Conservation (phyloP, 75 land plant genomes). For the Picea sitchensis region DNA sequence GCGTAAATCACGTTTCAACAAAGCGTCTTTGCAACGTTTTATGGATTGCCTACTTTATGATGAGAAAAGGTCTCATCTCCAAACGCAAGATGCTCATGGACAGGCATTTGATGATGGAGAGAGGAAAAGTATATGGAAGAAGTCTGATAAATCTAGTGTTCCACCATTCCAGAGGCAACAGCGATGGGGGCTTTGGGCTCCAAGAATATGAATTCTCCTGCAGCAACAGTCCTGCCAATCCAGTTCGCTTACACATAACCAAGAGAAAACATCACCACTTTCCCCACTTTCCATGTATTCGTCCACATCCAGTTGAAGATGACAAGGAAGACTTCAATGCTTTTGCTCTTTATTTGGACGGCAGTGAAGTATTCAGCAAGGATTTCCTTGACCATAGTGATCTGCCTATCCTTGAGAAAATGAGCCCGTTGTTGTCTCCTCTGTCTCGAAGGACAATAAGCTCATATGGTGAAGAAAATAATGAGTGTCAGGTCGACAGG, state of each 20-base stretch:
- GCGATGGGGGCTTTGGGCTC: constrained; percentile 10
- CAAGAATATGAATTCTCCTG: constrained; percentile 41
- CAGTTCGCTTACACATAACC: no score
- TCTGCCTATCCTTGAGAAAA: neutral
- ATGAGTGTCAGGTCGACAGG: constrained; percentile 20
- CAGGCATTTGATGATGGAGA: constrained; percentile 27
- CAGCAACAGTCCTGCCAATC: constrained; percentile 34
- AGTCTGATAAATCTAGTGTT: constrained; percentile 6
- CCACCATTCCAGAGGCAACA: neutral
- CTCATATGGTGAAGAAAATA: constrained; percentile 15
- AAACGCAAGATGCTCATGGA: constrained; percentile 33
- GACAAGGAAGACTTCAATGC: neutral
- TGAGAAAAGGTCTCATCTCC: constrained; percentile 25
- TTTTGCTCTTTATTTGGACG: neutral
- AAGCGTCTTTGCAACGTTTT: constrained; percentile 29
- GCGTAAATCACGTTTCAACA: neutral
- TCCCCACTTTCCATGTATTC: no score
- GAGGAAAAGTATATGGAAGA: constrained; percentile 32
- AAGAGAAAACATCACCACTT: constrained; percentile 20
- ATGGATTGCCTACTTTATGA: constrained; percentile 20
- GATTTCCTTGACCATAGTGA: neutral
- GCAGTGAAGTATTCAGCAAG: constrained; percentile 6
- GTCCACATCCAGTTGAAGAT: no score
- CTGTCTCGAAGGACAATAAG: constrained; percentile 8
- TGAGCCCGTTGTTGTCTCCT: constrained; percentile 11